These are phyloP conservation scores for Zymoseptoria brevis DNA, from an alignment of 2,329 filamentous ascomycete species.

Conservation along the genomic window DNA sequence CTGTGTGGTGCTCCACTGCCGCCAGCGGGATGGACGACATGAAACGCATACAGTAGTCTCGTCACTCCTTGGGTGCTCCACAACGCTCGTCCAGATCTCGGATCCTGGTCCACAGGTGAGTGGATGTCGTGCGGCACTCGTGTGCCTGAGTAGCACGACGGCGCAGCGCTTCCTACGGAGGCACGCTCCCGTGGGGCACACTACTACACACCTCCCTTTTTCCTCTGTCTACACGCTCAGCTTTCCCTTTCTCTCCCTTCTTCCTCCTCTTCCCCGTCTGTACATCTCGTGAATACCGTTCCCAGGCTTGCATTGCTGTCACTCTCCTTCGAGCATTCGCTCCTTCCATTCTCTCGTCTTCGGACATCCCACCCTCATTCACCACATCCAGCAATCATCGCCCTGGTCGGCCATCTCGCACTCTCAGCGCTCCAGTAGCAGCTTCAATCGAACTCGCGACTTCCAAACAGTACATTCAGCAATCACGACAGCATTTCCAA, in stretches of 20 bases:
- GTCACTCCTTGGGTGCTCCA: neutral
- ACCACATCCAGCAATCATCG: conserved; percentile 19
- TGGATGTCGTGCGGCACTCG: neutral
- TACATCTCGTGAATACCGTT: conserved; percentile 14
- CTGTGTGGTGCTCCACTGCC: neutral
- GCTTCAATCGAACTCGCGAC: conserved; percentile 11
- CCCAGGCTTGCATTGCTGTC: conserved; percentile 18
- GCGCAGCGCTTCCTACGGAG: neutral
- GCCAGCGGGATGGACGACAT: conserved; percentile 1
- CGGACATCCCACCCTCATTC: conserved; percentile 30
- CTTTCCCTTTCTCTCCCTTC: neutral
- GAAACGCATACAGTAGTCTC: conserved; percentile 4
- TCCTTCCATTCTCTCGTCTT: conserved; percentile 33
- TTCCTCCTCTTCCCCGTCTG: conserved; percentile 16
- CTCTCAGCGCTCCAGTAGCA: conserved; percentile 34
- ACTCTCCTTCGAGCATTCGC: conserved; percentile 33
- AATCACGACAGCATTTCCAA: conserved; percentile 3
- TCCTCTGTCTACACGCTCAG: neutral
- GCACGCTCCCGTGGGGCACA: neutral
- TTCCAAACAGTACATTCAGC: neutral
- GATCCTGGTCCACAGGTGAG: neutral
- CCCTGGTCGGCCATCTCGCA: conserved; percentile 36
- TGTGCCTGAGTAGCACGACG: neutral
- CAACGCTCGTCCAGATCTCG: neutral
- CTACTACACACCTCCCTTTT: conserved; percentile 4